Evolutionary conservation across 305 asterid genomes (phyloP), one percentile per base, ranked within the genome.

Genomic region (Fraxinus paxiana): DNA sequence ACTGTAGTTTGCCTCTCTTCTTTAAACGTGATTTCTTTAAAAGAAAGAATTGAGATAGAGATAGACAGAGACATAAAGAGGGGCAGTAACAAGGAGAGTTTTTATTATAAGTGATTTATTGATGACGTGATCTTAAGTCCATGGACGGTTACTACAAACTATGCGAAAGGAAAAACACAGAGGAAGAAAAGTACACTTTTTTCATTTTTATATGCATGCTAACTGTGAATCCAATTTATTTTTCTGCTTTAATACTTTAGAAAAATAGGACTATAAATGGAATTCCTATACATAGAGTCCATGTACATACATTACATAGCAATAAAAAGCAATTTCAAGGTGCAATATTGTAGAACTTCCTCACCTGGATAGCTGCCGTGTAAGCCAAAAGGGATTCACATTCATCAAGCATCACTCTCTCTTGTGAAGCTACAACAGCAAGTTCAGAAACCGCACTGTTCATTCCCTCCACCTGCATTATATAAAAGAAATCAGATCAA

Each of bases 371-470:
- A 31, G 80, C 75, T 1, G 83, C 46, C 9, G 75, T 63, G 13
- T 26, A 73, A 38, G 79, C 59, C 75, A 80, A 13, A 8, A 80
- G 65, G 24, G 79, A 70, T 33, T 74, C 79, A 56, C 46, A 80
- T 74, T 80, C 79, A 74, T 56, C 79, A 56, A 80, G 79, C 79
- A 74, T 73, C 8, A 75, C 80, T 80, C 83, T 80, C 41, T 80
- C 83, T 43, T 74, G 74, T 80, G 83, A 74, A 33, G 79, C 83
- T 37, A 74, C 38, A 17, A 22, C 48, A 22, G 83, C 65, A 74
- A 80, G 74, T 34, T 74, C 75, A 63, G 79, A 80, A 15, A 80
- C 75, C 10, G 26, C 71, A 20, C 30, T 13, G 41, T 80, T 80
- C 75, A 38, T 74, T 17, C 75, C 80, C 75, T 80, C 80, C 79